Percentiles rank a stretch among this genome's conserved stretches.
phyloP scores from a whole-genome alignment of 108 stramenopile genomes.

The Nitzschia palea region DNA sequence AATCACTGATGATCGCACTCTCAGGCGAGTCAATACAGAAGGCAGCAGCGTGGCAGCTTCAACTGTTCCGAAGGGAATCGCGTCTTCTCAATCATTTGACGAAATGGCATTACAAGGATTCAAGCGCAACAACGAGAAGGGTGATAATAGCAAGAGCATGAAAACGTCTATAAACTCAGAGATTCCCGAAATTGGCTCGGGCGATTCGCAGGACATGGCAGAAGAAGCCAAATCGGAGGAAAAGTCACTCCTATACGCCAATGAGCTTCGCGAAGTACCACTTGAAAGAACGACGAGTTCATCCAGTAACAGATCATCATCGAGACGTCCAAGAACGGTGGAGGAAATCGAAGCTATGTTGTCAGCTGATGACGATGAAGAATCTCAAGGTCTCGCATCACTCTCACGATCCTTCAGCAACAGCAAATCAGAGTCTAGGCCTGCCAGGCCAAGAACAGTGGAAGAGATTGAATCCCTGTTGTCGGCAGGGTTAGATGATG shows the following conservation, averaged over 20 bases:
- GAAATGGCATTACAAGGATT: slow-evolving; percentile 28
- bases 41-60: slow-evolving; percentile 6
- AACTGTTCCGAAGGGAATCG: neutral
- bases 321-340: slow-evolving; percentile 23
- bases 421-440: neutral
- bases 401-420: neutral
- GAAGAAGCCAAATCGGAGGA: too few species aligned
- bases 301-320: neutral
- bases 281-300: neutral
- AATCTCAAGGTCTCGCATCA: neutral
- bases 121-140: too few species aligned
- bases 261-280: too few species aligned
- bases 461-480: slow-evolving; percentile 34
- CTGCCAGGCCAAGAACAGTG: slow-evolving; percentile 17
- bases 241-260: too few species aligned
- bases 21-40: neutral
- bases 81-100: slow-evolving; percentile 17
- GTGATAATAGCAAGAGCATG: too few species aligned
- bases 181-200: too few species aligned
- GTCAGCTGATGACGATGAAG: slow-evolving; percentile 16
- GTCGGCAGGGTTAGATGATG: slow-evolving; percentile 15
- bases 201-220: too few species aligned
- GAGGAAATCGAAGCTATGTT: slow-evolving; percentile 36
- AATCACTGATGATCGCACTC: too few species aligned
- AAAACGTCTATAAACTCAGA: too few species aligned